Conservation (phyloP, 2,329 filamentous ascomycete genomes). For the Herpotrichia juniperi region DNA sequence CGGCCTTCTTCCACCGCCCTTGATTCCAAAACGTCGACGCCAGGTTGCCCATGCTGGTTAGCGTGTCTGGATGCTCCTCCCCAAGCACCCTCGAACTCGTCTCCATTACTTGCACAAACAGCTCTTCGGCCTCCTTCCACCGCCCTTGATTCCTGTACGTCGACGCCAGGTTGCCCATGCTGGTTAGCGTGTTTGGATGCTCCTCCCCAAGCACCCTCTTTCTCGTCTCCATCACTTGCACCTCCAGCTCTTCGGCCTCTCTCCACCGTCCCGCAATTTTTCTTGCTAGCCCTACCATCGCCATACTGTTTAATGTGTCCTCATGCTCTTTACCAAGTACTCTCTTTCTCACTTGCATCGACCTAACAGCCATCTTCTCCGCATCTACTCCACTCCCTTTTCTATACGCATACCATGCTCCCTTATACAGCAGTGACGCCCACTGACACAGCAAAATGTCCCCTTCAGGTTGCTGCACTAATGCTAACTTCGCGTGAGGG, state of each 20-base stretch:
- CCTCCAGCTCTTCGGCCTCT: neutral
- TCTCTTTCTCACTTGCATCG: neutral
- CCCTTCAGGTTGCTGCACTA: constrained; percentile 2
- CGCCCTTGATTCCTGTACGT: neutral
- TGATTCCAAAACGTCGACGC: neutral
- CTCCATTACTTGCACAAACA: neutral
- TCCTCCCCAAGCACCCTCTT: constrained; percentile 1
- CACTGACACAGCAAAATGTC: neutral
- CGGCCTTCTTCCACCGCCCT: constrained; percentile 2
- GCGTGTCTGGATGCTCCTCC: constrained; percentile 1
- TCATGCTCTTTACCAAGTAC: constrained; percentile 1
- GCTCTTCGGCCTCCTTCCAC: neutral
- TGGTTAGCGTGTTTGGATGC: constrained; percentile 2
- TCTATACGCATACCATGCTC: constrained; percentile 6
- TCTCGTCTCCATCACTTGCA: neutral
- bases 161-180: neutral
- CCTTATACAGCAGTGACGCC: constrained; percentile 6
- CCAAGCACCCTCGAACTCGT: neutral
- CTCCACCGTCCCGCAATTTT: neutral
- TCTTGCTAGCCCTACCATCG: neutral
- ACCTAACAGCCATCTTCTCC: neutral
- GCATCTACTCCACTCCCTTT: neutral
- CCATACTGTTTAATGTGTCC: constrained; percentile 5
- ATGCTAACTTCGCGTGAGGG: constrained; percentile 27
- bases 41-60: neutral